Percentiles rank a stretch among this genome's conserved stretches.
Conservation (phyloP, 2,329 filamentous ascomycete species). For the Aspergillus piperis region DNA sequence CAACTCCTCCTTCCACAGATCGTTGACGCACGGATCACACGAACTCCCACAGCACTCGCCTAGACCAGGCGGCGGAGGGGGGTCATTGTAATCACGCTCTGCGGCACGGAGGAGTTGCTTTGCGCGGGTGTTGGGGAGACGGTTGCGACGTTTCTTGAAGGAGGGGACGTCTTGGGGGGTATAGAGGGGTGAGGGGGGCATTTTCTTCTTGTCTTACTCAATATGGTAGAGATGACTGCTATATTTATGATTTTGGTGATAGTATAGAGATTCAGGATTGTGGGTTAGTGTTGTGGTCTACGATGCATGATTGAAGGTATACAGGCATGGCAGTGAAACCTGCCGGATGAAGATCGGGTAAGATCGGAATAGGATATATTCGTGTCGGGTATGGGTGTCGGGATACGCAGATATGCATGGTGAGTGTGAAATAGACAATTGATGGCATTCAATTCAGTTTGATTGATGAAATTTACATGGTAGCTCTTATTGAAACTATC, state of each 20-base stretch:
- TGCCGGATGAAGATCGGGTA: neutral
- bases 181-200: slow-evolving; percentile 27
- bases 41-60: slow-evolving; percentile 41
- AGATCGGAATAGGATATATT: neutral
- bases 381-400: neutral
- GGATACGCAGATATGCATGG: neutral
- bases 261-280: neutral
- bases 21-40: slow-evolving; percentile 40
- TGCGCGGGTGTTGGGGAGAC: slow-evolving; percentile 31
- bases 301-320: neutral
- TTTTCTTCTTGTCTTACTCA: neutral
- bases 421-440: too few relatives aligned
- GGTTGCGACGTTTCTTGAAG: slow-evolving; percentile 32
- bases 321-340: neutral
- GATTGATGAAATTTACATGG: too few relatives aligned
- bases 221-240: neutral
- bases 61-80: slow-evolving; percentile 34
- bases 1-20: slow-evolving; percentile 38
- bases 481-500: too few relatives aligned
- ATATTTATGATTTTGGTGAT: neutral
- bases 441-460: too few relatives aligned
- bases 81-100: slow-evolving; percentile 31
- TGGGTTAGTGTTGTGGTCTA: neutral
- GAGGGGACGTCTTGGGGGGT: slow-evolving; percentile 26
- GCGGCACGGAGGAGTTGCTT: slow-evolving; percentile 38